phyloP scores from a whole-genome alignment of 768 basidiomycete species.

The Hemileccinum rubropunctum region DNA sequence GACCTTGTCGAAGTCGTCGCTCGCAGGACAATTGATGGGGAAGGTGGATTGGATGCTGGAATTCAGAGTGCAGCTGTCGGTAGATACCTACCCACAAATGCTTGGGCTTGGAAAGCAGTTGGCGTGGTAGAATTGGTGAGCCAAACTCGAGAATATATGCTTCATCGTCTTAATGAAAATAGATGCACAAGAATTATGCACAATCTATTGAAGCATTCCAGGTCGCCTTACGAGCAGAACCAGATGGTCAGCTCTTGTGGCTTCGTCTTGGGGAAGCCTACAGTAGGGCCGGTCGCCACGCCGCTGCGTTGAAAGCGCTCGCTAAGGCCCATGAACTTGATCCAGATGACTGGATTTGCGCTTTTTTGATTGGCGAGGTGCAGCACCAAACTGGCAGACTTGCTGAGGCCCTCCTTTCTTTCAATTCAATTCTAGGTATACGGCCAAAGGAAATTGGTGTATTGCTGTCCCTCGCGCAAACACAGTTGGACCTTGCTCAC shows the following conservation, averaged over 20 bases:
- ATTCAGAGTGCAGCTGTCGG: slow-evolving; percentile 39
- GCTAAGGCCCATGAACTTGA: slow-evolving; percentile 68
- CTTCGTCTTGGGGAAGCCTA: slow-evolving; percentile 91
- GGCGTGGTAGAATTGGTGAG: slow-evolving; percentile 89
- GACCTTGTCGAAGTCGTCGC: slow-evolving; percentile 95
- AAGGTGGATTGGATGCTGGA: slow-evolving; percentile 73
- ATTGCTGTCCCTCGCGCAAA: slow-evolving; percentile 65
- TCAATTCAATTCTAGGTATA: slow-evolving; percentile 51
- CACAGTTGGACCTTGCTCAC: slow-evolving; percentile 68
- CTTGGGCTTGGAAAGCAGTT: slow-evolving; percentile 98
- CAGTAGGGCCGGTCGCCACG: slow-evolving; percentile 80
- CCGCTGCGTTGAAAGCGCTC: slow-evolving; percentile 87
- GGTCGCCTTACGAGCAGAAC: slow-evolving; percentile 75
- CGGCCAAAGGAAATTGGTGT: slow-evolving; percentile 72
- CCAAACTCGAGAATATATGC: slow-evolving; percentile 8
- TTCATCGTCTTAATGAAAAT: slow-evolving; percentile 1
- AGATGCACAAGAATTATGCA: slow-evolving; percentile 69
- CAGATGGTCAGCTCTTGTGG: slow-evolving; percentile 82
- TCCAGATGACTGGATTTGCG: slow-evolving; percentile 78
- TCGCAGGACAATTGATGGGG: slow-evolving; percentile 86
- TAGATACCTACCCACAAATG: slow-evolving; percentile 70
- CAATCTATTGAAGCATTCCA: slow-evolving; percentile 83
- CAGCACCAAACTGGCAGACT: slow-evolving; percentile 74
- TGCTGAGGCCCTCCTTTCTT: slow-evolving; percentile 68
- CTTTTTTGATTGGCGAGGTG: slow-evolving; percentile 82